phyloP scores from a whole-genome alignment of 1,139 yeast genomes.

The Yamadazyma diospyri region DNA sequence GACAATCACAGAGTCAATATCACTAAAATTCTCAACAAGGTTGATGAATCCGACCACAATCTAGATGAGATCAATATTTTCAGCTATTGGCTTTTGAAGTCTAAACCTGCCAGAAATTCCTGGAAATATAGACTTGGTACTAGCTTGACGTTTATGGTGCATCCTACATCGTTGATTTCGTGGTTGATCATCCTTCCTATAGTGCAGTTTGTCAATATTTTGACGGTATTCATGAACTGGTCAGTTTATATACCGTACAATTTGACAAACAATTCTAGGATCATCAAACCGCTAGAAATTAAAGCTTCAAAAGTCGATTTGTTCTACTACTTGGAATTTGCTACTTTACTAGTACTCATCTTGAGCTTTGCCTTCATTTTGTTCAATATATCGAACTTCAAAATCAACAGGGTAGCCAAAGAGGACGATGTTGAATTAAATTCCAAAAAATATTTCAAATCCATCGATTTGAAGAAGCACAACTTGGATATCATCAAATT shows the following conservation, averaged over 20 bases:
- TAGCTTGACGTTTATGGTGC: constrained; percentile 29
- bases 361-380: constrained; percentile 25
- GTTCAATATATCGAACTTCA: constrained; percentile 22
- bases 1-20: constrained; percentile 65
- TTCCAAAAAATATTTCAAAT: constrained; percentile 24
- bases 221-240: constrained; percentile 24
- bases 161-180: constrained; percentile 24
- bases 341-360: constrained; percentile 25
- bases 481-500: constrained; percentile 60
- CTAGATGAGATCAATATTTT: constrained; percentile 19
- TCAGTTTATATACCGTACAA: constrained; percentile 24
- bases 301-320: constrained; percentile 13
- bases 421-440: constrained; percentile 14
- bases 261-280: constrained; percentile 17
- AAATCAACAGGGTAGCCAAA: constrained; percentile 7
- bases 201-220: constrained; percentile 17
- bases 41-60: constrained; percentile 4
- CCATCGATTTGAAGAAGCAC: constrained; percentile 53
- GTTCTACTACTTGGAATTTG: constrained; percentile 31
- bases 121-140: constrained; percentile 32
- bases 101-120: constrained; percentile 19
- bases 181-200: constrained; percentile 18
- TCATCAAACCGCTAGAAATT: constrained; percentile 11
- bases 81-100: constrained; percentile 23
- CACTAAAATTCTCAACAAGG: constrained; percentile 38